Conservation (phyloP, 1,284 basidiomycete species). For the Calocybe gambosa region DNA sequence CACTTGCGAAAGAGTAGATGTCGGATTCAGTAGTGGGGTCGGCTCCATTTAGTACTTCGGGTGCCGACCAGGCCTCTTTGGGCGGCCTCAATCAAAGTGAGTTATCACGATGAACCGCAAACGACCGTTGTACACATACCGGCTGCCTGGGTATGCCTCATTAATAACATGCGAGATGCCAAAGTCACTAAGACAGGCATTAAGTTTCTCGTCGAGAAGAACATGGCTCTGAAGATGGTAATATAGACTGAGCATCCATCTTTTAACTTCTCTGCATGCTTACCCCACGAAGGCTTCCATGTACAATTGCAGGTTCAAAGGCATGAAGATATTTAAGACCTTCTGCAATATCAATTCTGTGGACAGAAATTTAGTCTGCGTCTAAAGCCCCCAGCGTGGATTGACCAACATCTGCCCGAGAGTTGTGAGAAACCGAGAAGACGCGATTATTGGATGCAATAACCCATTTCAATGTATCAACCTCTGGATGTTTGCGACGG, state of each 20-base stretch:
- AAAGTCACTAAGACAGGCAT: neutral
- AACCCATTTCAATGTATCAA: slow-evolving; percentile 2
- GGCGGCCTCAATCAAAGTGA: neutral
- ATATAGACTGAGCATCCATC: neutral
- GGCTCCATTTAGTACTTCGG: neutral
- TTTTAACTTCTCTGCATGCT: neutral
- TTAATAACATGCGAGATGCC: slow-evolving; percentile 1
- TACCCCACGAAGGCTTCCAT: slow-evolving; percentile 1
- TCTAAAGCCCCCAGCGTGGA: no score
- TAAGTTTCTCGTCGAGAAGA: neutral
- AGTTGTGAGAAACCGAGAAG: neutral
- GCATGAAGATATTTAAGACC: slow-evolving; percentile 1
- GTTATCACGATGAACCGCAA: neutral
- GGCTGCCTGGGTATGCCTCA: neutral
- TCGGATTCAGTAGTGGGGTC: neutral
- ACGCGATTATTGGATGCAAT: neutral
- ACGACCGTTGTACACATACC: neutral
- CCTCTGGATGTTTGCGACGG: neutral
- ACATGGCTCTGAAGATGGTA: neutral
- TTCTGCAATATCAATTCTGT: neutral
- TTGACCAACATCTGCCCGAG: neutral
- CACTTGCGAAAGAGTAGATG: slow-evolving; percentile 3
- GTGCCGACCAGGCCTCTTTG: slow-evolving; percentile 1
- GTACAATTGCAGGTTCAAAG: neutral
- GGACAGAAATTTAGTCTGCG: neutral